Percentiles rank a stretch among this genome's conserved stretches.
phyloP scores from a whole-genome alignment of 2,329 filamentous ascomycete genomes.

The Aspergillus sp. region DNA sequence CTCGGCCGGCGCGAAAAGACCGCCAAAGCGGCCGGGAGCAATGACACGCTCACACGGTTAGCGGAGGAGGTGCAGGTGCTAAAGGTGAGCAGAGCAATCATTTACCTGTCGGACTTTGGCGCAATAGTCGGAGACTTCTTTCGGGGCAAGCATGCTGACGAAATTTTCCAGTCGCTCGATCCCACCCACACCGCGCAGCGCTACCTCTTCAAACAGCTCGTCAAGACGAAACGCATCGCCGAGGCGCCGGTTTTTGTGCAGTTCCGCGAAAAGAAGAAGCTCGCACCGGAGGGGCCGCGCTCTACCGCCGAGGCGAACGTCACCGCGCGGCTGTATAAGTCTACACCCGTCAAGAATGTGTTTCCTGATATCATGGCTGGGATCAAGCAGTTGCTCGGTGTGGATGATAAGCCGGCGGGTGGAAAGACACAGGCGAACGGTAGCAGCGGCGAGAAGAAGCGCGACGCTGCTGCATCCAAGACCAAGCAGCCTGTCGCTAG shows the following conservation, averaged over 20 bases:
- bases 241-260: conserved; percentile 48
- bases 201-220: conserved; percentile 56
- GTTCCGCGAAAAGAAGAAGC: conserved; percentile 37
- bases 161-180: conserved; percentile 47
- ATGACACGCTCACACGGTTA: conserved; percentile 42
- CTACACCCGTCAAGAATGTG: conserved; percentile 56
- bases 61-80: conserved; percentile 55
- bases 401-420: conserved; percentile 23
- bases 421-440: conserved; percentile 10
- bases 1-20: conserved; percentile 58
- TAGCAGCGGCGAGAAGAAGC: neutral
- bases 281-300: conserved; percentile 35
- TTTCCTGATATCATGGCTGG: conserved; percentile 46
- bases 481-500: neutral
- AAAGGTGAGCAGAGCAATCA: conserved; percentile 43
- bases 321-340: conserved; percentile 58
- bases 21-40: conserved; percentile 46
- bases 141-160: neutral
- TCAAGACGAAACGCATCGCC: conserved; percentile 56
- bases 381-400: conserved; percentile 37
- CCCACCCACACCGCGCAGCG: conserved; percentile 48
- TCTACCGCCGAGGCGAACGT: conserved; percentile 56
- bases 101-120: no score
- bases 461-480: conserved; percentile 2
- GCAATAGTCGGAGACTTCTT: no score